A percentile compares a stretch with the other conserved stretches of the same genome.
Conservation (phyloP, 2,329 filamentous ascomycete species). For the Penicillium olsonii region DNA sequence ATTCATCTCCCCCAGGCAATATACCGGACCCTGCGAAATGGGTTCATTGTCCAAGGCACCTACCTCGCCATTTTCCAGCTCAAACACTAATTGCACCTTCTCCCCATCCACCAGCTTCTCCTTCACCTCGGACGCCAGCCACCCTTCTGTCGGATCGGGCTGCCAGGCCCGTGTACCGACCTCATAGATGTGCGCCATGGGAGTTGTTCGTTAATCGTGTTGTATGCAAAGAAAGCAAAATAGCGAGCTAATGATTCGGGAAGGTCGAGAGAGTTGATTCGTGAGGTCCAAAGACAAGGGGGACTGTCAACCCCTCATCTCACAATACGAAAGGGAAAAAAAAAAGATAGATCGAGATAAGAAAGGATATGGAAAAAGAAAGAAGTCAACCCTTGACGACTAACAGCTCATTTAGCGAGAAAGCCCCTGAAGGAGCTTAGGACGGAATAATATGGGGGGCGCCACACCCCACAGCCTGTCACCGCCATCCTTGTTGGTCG, state of each 20-base stretch:
- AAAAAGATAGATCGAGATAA: slow-evolving; percentile 7
- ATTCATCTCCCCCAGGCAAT: not conserved
- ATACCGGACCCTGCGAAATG: not conserved
- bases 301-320: slow-evolving; percentile 27
- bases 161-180: slow-evolving; percentile 98
- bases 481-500: slow-evolving; percentile 21
- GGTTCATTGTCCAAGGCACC: slow-evolving; percentile 8
- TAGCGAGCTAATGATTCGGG: slow-evolving; percentile 11
- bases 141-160: slow-evolving; percentile 92
- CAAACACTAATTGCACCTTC: slow-evolving; percentile 85
- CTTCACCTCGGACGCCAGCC: slow-evolving; percentile 92
- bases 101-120: slow-evolving; percentile 81
- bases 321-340: slow-evolving; percentile 23
- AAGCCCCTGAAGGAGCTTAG: slow-evolving; percentile 30
- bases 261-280: slow-evolving; percentile 12
- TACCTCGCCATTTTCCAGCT: slow-evolving; percentile 92
- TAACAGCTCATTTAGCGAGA: slow-evolving; percentile 30
- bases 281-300: slow-evolving; percentile 28
- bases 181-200: slow-evolving; percentile 93
- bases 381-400: slow-evolving; percentile 13
- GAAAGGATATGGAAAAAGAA: slow-evolving; percentile 14
- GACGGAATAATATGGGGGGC: slow-evolving; percentile 23
- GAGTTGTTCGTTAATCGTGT: slow-evolving; percentile 5
- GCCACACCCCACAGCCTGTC: slow-evolving; percentile 28
- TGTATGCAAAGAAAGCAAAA: slow-evolving; percentile 11